Base-by-base conservation (phyloP, 2,329 filamentous ascomycete species). In the Fusarium sp. region DNA sequence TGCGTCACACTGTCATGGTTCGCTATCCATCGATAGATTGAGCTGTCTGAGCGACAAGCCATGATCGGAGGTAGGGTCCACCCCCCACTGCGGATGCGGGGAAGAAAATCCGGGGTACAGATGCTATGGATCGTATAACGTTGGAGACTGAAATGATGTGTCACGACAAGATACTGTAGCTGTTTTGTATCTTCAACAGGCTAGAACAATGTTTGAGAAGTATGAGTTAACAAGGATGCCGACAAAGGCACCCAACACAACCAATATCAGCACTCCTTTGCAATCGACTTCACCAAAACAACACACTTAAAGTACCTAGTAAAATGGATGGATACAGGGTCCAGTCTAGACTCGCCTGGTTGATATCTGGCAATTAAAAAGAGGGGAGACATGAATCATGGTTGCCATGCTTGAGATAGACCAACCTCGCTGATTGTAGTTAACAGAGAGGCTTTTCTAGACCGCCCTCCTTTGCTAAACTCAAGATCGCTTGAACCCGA, bases 71-170 rank as follows among this genome's bases (percentile, higher is more conserved):
- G 8, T 13, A 10, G 48, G 48, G 49, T 58, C 64, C 67, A 70
- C 58, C 55, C 55, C 56, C 55, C 64, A 61, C 61, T 31, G 22
- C 24, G 43, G 41, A 49, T 69, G 67, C 52, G 64, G 67, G 67
- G 67, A 51, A 65, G 61, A 60, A 68, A 67, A 67, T 69, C 67
- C 40, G 67, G 67, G 67, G 67, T 69, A 44, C 67, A 70, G 66
- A 53, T 57, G 40, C 36, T 51, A 28, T 55, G 46, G 42, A 44
- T 53, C 45, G 15, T 42, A 19, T 19, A 19, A 19, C 19, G 19
- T 24, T 46, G 35, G 34, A 26, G 29, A 24, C 12, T 35, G 36
- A 39, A n/a, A 25, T 36, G 40, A 61, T 57, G n/a, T 32, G 38
- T 63, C 53, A 50, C 38, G 52, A 22, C 34, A 25, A 11, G n/a